Evolutionary conservation across 2,329 filamentous ascomycete species (phyloP).

Genomic region (Ophiostoma australiae): DNA sequence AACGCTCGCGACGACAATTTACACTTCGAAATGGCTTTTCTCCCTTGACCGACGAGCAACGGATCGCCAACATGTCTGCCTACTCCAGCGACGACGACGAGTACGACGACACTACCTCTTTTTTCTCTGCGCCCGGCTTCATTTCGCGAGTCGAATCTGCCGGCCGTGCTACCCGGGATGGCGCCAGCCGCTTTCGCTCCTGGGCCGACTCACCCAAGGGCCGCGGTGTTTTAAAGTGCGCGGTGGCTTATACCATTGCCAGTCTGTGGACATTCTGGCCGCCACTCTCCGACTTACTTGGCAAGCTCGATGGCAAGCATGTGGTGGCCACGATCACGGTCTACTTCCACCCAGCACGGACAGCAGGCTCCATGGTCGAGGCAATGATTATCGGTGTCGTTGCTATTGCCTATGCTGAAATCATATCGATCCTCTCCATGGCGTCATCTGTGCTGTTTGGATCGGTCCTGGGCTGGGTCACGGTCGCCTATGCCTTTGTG

Average conservation of each 20-base stretch:
- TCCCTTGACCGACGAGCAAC: slow-evolving; percentile 32
- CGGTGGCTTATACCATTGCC: slow-evolving; percentile 79
- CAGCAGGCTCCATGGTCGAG: slow-evolving; percentile 84
- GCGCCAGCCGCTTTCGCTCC: slow-evolving; percentile 40
- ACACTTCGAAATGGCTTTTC: slow-evolving; percentile 54
- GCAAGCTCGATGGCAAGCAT: slow-evolving; percentile 85
- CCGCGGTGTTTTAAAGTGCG: slow-evolving; percentile 82
- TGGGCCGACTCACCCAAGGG: slow-evolving; percentile 70
- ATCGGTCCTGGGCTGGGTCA: slow-evolving; percentile 57
- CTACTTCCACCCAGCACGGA: slow-evolving; percentile 87
- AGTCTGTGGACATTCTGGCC: slow-evolving; percentile 81
- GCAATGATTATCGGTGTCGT: slow-evolving; percentile 70
- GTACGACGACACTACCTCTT: slow-evolving; percentile 34
- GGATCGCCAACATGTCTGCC: slow-evolving; percentile 12
- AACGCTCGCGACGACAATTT: slow-evolving; percentile 74
- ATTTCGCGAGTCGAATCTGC: slow-evolving; percentile 14
- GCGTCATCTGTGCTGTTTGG: slow-evolving; percentile 77
- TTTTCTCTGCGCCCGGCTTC: slow-evolving; percentile 36
- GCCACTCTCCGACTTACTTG: slow-evolving; percentile 66
- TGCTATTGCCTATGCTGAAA: slow-evolving; percentile 72
- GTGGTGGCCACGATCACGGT: slow-evolving; percentile 90
- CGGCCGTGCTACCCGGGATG: slow-evolving; percentile 15
- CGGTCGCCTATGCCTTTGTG: slow-evolving; percentile 72
- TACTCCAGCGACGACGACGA: slow-evolving; percentile 18
- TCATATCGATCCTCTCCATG: slow-evolving; percentile 81